phyloP scores from a whole-genome alignment of 805 yeast genomes.

The Barnettozyma populi region DNA sequence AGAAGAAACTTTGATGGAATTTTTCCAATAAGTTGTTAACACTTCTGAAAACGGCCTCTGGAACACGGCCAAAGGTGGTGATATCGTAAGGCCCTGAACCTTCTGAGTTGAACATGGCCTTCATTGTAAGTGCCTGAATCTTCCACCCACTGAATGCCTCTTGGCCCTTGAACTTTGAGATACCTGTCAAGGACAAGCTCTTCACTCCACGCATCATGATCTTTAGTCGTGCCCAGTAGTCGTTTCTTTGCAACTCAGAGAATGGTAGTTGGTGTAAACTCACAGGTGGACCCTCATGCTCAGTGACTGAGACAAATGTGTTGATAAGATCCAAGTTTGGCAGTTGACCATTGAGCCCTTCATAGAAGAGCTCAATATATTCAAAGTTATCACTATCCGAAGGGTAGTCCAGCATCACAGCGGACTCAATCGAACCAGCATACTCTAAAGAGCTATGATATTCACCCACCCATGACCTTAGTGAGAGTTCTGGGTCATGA shows the following conservation, averaged over 20 bases:
- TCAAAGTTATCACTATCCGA: slow-evolving; percentile 62
- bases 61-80: slow-evolving; percentile 85
- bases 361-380: slow-evolving; percentile 67
- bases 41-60: slow-evolving; percentile 83
- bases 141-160: slow-evolving; percentile 97
- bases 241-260: slow-evolving; percentile 39
- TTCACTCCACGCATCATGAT: slow-evolving; percentile 62
- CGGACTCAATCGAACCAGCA: slow-evolving; percentile 92
- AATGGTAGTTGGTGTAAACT: slow-evolving; percentile 57
- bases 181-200: slow-evolving; percentile 66
- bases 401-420: slow-evolving; percentile 77
- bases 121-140: slow-evolving; percentile 80
- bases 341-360: slow-evolving; percentile 91
- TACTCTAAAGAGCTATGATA: slow-evolving; percentile 86
- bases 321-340: slow-evolving; percentile 91
- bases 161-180: slow-evolving; percentile 58
- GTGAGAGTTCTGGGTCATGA: slow-evolving; percentile 57
- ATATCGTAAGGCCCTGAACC: slow-evolving; percentile 60
- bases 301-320: slow-evolving; percentile 65
- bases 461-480: slow-evolving; percentile 89
- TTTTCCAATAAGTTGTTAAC: slow-evolving; percentile 90
- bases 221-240: slow-evolving; percentile 50
- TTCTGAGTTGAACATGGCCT: slow-evolving; percentile 37
- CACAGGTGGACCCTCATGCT: slow-evolving; percentile 69
- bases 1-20: slow-evolving; percentile 95